phyloP scores from a whole-genome alignment of 805 yeast species.

The Ogataea sp. region DNA sequence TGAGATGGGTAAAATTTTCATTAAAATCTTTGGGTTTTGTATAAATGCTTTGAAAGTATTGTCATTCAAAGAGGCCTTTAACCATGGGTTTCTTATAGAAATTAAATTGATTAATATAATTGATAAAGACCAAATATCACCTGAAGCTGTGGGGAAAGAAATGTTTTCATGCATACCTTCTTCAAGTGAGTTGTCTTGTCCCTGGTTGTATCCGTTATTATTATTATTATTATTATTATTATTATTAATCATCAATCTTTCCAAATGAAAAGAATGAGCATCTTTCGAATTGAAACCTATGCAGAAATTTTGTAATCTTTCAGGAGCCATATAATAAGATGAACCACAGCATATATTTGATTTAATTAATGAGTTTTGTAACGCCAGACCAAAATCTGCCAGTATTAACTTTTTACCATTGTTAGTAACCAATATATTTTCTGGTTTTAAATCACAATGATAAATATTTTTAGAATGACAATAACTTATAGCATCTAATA shows the following conservation, averaged over 20 bases:
- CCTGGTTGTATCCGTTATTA: slow-evolving; percentile 11
- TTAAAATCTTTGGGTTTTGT: slow-evolving; percentile 44
- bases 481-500: slow-evolving; percentile 74
- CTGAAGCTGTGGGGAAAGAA: slow-evolving; percentile 57
- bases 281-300: slow-evolving; percentile 25
- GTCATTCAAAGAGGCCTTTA: slow-evolving; percentile 63
- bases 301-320: slow-evolving; percentile 42
- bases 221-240: slow-evolving; percentile 23
- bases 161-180: slow-evolving; percentile 22
- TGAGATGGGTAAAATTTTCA: slow-evolving; percentile 68
- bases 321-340: slow-evolving; percentile 91
- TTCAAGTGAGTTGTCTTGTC: slow-evolving; percentile 1
- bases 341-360: slow-evolving; percentile 80
- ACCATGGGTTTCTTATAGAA: slow-evolving; percentile 88
- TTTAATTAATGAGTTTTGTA: slow-evolving; percentile 47
- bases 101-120: slow-evolving; percentile 72
- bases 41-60: slow-evolving; percentile 59
- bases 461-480: slow-evolving; percentile 79
- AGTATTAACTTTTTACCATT: slow-evolving; percentile 49
- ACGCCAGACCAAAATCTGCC: slow-evolving; percentile 89
- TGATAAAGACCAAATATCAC: slow-evolving; percentile 86
- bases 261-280: slow-evolving; percentile 22
- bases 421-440: slow-evolving; percentile 67
- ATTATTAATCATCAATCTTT: slow-evolving; percentile 11
- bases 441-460: slow-evolving; percentile 95